A percentile compares a stretch with the other conserved stretches of the same genome.
These are phyloP conservation scores for Effrenium voratum DNA, from an alignment of 73 alveolate species.

Conservation along the genomic window DNA sequence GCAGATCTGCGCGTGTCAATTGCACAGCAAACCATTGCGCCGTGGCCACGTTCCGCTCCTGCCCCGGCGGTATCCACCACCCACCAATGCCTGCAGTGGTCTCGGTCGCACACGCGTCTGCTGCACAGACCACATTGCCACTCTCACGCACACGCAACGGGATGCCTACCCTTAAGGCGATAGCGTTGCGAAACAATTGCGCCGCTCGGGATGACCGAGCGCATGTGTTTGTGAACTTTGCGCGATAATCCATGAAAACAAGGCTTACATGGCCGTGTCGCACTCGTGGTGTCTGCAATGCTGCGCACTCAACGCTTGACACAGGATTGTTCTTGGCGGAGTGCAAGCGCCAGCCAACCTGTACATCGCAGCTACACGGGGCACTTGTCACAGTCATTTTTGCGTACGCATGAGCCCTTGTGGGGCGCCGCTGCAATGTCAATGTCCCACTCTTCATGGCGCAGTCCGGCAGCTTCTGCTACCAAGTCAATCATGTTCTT, in stretches of 20 bases:
- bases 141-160: neutral
- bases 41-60: too few species aligned
- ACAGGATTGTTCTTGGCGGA: neutral
- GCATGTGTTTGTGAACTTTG: neutral
- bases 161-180: neutral
- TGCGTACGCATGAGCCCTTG: too few species aligned
- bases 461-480: too few species aligned
- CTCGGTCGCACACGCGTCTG: slow-evolving; percentile 8
- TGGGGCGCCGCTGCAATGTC: too few species aligned
- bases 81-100: slow-evolving; percentile 10
- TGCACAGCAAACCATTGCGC: neutral
- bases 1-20: neutral
- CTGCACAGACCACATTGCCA: neutral
- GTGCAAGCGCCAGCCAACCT: neutral
- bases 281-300: neutral
- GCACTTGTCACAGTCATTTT: too few species aligned
- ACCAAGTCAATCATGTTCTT: too few species aligned
- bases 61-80: neutral
- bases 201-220: neutral
- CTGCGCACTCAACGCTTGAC: neutral
- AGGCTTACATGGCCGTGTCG: neutral
- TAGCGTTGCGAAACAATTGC: neutral
- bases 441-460: too few species aligned
- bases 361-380: neutral
- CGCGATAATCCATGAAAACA: neutral